Base-by-base conservation (phyloP, 169 alveolate genomes). In the Babesia bigemina region DNA sequence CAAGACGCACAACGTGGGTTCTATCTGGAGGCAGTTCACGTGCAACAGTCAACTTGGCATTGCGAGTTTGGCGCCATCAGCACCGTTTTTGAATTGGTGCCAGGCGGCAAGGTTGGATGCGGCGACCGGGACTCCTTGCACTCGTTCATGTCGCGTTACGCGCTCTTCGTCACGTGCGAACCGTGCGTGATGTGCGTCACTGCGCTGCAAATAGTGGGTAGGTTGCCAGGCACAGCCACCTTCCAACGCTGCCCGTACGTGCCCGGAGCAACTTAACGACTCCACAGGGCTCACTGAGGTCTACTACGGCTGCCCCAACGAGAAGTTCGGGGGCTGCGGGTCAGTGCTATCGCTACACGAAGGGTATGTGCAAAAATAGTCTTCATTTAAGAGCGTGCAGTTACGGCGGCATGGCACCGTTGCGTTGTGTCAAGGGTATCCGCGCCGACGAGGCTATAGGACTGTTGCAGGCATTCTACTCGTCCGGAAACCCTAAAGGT, bases 121-220 rank as follows among this genome's bases (percentile, higher is more conserved):
- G 45, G 21, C 66, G 69, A 48, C 84, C 53, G 26, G 53, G 67
- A 63, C 2, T 49, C 52, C 16, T 26, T 67, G 12, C 71, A 42
- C 50, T 73, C 77, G 53, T 91, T 78, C 61, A 73, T 45, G 69
- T 72, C 91, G 28, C 75, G 69, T 22, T 74, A 55, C 45, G 88
- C 92, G 21, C 79, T 91, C 49, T 91, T 84, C 57, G 94, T 91
- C 22, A 85, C 93, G 29, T 84, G 91, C 62, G 94, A 91, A 52
- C 94, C 94, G 29, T 91, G 94, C 48, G 85, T 91, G 22, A 91
- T 91, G 94, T 91, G 94, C 75, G 90, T 92, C 10, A 83, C 86
- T 21, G 94, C 94, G n/a, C 70, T 91, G 33, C 86, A 62, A 57
- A 58, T 86, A 36, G 72, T 74, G 36, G 86, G 91, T 71, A 62